A percentile compares a stretch with the other conserved stretches of the same genome.
Conservation (phyloP, 169 alveolate genomes). For the Eimeria brunetti region DNA sequence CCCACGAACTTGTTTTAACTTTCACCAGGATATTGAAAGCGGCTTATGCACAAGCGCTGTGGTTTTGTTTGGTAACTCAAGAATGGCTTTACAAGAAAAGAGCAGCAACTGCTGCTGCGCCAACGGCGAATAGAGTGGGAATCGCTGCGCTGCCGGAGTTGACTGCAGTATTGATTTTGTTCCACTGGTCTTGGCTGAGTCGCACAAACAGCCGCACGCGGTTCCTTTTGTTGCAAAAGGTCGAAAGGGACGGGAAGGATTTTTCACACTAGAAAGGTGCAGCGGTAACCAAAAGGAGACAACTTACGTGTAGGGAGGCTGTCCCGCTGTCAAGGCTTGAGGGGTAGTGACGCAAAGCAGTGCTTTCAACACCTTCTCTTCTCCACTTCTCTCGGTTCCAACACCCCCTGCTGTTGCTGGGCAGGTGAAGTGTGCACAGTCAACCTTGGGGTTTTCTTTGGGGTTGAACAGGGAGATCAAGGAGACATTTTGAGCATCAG, state of each 20-base stretch:
- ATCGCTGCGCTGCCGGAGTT: not conserved
- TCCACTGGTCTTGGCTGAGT: constrained; percentile 1
- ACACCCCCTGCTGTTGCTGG: not conserved
- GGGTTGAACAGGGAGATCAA: not conserved
- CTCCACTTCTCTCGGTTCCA: not conserved
- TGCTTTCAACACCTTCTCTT: not conserved
- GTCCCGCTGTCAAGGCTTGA: not conserved
- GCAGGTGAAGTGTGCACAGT: constrained; percentile 27
- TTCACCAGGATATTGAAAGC: too few relatives aligned
- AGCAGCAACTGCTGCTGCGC: not conserved
- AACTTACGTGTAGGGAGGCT: not conserved
- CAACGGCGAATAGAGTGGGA: not conserved
- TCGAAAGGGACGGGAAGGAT: too few relatives aligned
- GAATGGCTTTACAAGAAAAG: not conserved
- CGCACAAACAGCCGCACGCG: not conserved
- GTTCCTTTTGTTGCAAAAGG: too few relatives aligned
- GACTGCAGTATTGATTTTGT: not conserved
- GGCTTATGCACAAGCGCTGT: not conserved
- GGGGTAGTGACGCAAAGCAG: not conserved
- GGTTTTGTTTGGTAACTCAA: not conserved
- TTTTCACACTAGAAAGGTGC: not conserved
- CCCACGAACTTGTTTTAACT: too few relatives aligned
- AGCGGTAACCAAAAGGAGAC: not conserved
- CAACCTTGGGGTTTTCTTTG: not conserved
- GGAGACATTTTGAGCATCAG: not conserved